These are phyloP conservation scores for Coemansia sp. DNA, from an alignment of 192 early-diverging fungal genomes.

Conservation along the genomic window DNA sequence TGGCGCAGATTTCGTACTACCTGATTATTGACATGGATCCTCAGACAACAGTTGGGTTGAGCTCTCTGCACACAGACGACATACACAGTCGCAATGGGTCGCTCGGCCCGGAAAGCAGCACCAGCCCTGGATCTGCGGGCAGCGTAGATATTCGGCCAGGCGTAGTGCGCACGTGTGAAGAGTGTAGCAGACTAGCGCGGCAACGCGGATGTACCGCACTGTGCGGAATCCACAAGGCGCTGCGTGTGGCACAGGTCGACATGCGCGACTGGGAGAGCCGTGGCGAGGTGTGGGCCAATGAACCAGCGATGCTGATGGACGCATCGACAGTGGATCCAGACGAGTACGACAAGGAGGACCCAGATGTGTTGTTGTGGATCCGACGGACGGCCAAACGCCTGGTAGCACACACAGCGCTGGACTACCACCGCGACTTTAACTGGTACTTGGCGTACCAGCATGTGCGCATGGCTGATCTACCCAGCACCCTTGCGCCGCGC, in stretches of 20 bases:
- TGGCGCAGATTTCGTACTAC: constrained; percentile 47
- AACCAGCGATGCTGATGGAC: constrained; percentile 54
- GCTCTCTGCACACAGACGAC: constrained; percentile 22
- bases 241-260: constrained; percentile 35
- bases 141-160: neutral
- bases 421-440: constrained; percentile 55
- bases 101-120: constrained; percentile 10
- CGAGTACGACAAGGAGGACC: constrained; percentile 52
- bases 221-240: constrained; percentile 40
- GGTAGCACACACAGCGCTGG: constrained; percentile 24
- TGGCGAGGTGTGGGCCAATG: constrained; percentile 49
- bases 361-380: constrained; percentile 46
- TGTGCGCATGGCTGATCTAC: constrained; percentile 45
- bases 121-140: neutral
- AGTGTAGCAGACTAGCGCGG: constrained; percentile 18
- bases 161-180: constrained; percentile 26
- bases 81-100: constrained; percentile 47
- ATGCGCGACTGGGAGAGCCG: constrained; percentile 57
- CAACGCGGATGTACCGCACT: constrained; percentile 5
- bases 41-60: constrained; percentile 39
- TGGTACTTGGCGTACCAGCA: constrained; percentile 51
- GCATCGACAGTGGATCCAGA: constrained; percentile 41
- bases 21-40: constrained; percentile 54
- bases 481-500: constrained; percentile 16
- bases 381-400: constrained; percentile 35